Evolutionary conservation across 148 eudicot species (phyloP).

Genomic region (Persicaria maculosa): DNA sequence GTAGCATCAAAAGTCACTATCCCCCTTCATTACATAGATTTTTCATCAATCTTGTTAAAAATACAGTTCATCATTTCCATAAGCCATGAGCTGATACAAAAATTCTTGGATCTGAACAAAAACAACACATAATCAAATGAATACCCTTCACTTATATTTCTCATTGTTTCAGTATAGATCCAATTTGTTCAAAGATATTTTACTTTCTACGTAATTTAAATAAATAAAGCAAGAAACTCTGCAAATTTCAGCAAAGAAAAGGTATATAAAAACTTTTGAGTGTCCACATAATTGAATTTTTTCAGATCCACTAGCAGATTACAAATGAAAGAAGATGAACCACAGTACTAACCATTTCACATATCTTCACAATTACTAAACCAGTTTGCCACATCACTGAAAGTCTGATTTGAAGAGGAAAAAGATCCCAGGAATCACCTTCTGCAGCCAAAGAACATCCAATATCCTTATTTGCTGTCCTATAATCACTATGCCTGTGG

Average conservation of each 20-base stretch:
- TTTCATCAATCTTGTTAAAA: not conserved
- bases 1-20: not conserved
- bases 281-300: not conserved
- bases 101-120: not conserved
- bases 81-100: not conserved
- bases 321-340: not conserved
- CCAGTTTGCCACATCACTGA: conserved; percentile 26
- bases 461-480: conserved; percentile 29
- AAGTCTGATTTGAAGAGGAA: conserved; percentile 54
- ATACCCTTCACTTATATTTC: not conserved
- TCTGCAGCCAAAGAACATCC: conserved; percentile 35
- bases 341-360: conserved; percentile 34
- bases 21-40: not conserved
- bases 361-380: conserved; percentile 50
- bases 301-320: not conserved
- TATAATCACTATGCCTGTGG: conserved; percentile 63
- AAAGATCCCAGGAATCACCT: conserved; percentile 36
- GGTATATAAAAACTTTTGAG: not conserved
- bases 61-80: not conserved
- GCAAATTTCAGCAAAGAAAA: not conserved
- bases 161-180: not conserved
- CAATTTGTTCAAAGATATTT: not conserved
- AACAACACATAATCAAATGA: not conserved
- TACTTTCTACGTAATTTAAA: not conserved
- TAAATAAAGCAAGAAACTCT: not conserved